phyloP scores from a whole-genome alignment of 2,329 filamentous ascomycete species.

The Monosporascus sp. region DNA sequence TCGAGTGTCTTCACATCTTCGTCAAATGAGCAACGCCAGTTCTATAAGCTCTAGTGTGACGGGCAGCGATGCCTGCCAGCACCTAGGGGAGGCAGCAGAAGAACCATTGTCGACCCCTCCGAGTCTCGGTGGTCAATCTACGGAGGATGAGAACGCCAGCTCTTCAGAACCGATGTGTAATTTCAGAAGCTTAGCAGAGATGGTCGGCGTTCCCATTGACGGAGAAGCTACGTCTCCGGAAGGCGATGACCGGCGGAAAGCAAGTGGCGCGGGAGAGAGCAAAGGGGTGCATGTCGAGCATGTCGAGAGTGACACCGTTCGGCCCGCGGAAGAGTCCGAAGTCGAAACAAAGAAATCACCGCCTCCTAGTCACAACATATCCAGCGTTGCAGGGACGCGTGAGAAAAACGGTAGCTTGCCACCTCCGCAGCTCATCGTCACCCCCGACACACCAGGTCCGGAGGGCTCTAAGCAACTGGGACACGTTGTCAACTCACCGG shows the following conservation, averaged over 20 bases:
- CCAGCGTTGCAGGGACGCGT: constrained; percentile 4
- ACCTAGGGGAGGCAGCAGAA: constrained; percentile 29
- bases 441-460: constrained; percentile 42
- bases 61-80: constrained; percentile 41
- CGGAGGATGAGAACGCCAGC: constrained; percentile 45
- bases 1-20: constrained; percentile 63
- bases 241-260: constrained; percentile 15
- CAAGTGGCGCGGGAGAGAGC: constrained; percentile 28
- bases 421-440: constrained; percentile 42
- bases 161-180: constrained; percentile 78
- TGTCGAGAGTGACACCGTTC: constrained; percentile 23
- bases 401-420: constrained; percentile 11
- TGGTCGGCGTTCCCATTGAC: constrained; percentile 64
- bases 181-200: constrained; percentile 79
- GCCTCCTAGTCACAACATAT: constrained; percentile 19
- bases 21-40: constrained; percentile 82
- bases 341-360: constrained; percentile 6
- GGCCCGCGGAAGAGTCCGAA: constrained; percentile 4
- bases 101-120: constrained; percentile 50
- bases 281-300: constrained; percentile 27
- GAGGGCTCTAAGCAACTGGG: constrained; percentile 40
- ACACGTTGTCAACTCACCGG: constrained; percentile 27
- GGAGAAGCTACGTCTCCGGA: constrained; percentile 23
- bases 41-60: constrained; percentile 68
- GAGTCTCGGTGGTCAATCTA: constrained; percentile 42